Evolutionary conservation across 2,329 filamentous ascomycete genomes (phyloP), one percentile per base, ranked within the genome.

Genomic region (Fusarium mangiferae): DNA sequence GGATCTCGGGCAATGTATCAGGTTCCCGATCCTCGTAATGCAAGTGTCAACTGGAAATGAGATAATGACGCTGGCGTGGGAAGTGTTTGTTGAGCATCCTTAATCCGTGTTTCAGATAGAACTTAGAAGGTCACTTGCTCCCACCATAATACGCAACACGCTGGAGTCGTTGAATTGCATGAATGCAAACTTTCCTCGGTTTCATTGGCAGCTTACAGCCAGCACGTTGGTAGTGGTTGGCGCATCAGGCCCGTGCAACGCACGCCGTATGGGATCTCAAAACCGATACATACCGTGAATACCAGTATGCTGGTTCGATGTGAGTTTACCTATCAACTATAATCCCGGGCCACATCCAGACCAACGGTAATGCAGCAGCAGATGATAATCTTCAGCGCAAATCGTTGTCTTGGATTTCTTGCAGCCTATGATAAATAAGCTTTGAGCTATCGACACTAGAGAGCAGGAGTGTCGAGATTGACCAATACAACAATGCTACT

Each of bases 391-490:
- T 41, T n/a, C 7, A 56, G 28, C 20, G 22, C 18, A n/a, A 41
- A 42, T 36, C 20, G 51, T n/a, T 7, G n/a, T 33, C 28, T 28
- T 35, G 13, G 9, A 14, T 51, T 68, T 68, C 22, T 54, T 41
- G 36, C 54, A 55, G 33, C 17, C 22, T 39, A 17, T 24, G 17
- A 30, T 14, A 41, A 35, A 66, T 48, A 69, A 69, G 28, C 44
- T 69, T 72, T 60, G 35, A 48, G 45, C 69, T 57, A 68, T 57
- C 28, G 35, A 39, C 15, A 22, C 51, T 62, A 62, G 22, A 38
- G 41, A 12, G 20, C 7, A 20, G 20, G 22, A 46, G 33, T 39
- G 52, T 41, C 26, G 38, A 42, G 48, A 70, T 30, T 54, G 41
- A 49, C 20, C 41, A 59, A 52, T 65, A 60, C 36, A 48, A 22